phyloP scores from a whole-genome alignment of 306 rosid genomes.

The Parietaria judaica region DNA sequence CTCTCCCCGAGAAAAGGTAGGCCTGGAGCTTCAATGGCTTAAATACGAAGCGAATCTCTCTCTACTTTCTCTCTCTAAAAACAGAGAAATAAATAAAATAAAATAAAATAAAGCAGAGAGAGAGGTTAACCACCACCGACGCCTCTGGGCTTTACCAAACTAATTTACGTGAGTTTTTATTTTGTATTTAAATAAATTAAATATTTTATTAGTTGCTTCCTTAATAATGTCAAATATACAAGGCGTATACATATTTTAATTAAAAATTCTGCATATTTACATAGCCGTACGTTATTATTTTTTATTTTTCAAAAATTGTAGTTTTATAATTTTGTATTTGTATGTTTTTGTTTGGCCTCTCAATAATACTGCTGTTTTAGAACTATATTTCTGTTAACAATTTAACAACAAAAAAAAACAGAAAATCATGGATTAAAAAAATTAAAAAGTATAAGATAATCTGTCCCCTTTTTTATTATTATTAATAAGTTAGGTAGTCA shows the following conservation, averaged over 20 bases:
- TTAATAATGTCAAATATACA: too few relatives aligned
- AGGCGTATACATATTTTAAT: too few relatives aligned
- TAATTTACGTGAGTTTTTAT: background rate
- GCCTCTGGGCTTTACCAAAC: conserved; percentile 24
- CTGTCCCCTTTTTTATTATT: background rate
- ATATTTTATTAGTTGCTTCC: too few relatives aligned
- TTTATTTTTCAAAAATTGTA: too few relatives aligned
- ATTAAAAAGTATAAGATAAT: background rate
- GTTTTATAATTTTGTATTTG: too few relatives aligned
- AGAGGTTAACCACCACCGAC: conserved; percentile 63
- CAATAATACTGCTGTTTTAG: too few relatives aligned
- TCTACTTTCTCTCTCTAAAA: conserved; percentile 5
- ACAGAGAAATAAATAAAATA: conserved; percentile 6
- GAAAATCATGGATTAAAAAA: too few relatives aligned
- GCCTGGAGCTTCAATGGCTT: conserved; percentile 42
- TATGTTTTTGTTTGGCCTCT: too few relatives aligned
- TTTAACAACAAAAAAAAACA: too few relatives aligned
- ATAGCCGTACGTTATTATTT: too few relatives aligned
- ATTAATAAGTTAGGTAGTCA: background rate
- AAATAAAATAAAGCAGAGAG: conserved; percentile 1
- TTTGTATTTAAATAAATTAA: background rate
- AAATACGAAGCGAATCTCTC: conserved; percentile 45
- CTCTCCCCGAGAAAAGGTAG: conserved; percentile 24
- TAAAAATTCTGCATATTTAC: too few relatives aligned
- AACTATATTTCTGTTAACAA: too few relatives aligned